Conservation (phyloP, 129 eudicot genomes). For the Centrapalus pauciflorus region DNA sequence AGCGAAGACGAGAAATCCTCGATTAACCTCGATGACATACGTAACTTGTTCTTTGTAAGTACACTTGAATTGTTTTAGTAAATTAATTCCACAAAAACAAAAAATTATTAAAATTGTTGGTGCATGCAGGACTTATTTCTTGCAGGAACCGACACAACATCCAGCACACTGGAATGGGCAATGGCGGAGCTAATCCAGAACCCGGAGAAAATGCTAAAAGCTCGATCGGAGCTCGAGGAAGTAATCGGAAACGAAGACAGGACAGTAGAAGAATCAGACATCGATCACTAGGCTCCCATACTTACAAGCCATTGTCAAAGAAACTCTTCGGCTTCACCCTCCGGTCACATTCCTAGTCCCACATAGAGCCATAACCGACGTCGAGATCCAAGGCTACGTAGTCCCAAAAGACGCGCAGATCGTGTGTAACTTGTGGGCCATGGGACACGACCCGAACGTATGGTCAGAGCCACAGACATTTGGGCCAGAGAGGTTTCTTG, state of each 20-base stretch:
- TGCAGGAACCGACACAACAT: conserved; percentile 46
- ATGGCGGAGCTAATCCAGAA: conserved; percentile 44
- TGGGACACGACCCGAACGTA: conserved; percentile 33
- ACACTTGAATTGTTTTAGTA: neutral
- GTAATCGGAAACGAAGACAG: conserved; percentile 1
- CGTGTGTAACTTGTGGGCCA: conserved; percentile 45
- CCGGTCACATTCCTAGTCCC: conserved; percentile 43
- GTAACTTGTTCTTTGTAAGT: conserved; percentile 29
- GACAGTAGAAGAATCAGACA: conserved; percentile 39
- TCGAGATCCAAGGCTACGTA: conserved; percentile 34
- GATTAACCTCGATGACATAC: conserved; percentile 7
- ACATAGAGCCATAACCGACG: conserved; percentile 30
- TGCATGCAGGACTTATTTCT: conserved; percentile 37
- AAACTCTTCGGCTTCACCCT: conserved; percentile 53
- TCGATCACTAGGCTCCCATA: conserved; percentile 45
- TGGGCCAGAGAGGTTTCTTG: conserved; percentile 45
- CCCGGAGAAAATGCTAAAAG: conserved; percentile 32
- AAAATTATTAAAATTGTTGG: neutral
- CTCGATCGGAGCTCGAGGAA: conserved; percentile 29
- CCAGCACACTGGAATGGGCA: conserved; percentile 54
- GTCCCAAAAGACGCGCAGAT: conserved; percentile 37
- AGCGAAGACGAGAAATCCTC: neutral
- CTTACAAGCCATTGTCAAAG: conserved; percentile 45
- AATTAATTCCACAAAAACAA: neutral
- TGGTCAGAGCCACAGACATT: conserved; percentile 32